phyloP scores from a whole-genome alignment of 1,139 yeast species.

The Magnusiomyces paraingens region DNA sequence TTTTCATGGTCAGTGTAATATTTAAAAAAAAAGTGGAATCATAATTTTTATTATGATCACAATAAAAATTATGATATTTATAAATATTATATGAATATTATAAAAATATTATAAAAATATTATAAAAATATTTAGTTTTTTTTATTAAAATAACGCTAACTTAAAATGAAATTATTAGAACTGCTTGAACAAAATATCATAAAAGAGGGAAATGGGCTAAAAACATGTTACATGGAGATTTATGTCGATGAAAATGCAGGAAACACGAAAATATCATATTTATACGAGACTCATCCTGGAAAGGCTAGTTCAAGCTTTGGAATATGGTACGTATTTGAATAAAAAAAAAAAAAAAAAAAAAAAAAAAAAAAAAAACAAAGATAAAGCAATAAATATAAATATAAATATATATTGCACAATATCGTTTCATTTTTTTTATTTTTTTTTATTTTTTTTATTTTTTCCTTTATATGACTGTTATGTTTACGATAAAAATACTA shows the following conservation, averaged over 20 bases:
- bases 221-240: constrained; percentile 22
- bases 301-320: constrained; percentile 22
- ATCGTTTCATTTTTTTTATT: not conserved
- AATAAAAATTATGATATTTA: no score
- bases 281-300: constrained; percentile 20
- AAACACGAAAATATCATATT: constrained; percentile 16
- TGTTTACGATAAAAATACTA: no score
- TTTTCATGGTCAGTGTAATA: constrained; percentile 32
- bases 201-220: constrained; percentile 5
- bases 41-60: no score
- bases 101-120: no score
- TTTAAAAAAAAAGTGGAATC: no score
- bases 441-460: constrained; percentile 7
- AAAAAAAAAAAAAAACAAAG: no score
- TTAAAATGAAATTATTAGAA: constrained; percentile 7
- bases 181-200: constrained; percentile 12
- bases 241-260: constrained; percentile 13
- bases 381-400: no score
- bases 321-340: constrained; percentile 14
- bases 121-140: not conserved
- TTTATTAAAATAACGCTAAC: constrained; percentile 3
- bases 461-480: not conserved
- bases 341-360: no score
- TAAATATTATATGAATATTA: no score
- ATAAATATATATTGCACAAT: no score